Base-by-base conservation (phyloP, 495 filamentous ascomycete species). In the Trichodelitschia bisporula region DNA sequence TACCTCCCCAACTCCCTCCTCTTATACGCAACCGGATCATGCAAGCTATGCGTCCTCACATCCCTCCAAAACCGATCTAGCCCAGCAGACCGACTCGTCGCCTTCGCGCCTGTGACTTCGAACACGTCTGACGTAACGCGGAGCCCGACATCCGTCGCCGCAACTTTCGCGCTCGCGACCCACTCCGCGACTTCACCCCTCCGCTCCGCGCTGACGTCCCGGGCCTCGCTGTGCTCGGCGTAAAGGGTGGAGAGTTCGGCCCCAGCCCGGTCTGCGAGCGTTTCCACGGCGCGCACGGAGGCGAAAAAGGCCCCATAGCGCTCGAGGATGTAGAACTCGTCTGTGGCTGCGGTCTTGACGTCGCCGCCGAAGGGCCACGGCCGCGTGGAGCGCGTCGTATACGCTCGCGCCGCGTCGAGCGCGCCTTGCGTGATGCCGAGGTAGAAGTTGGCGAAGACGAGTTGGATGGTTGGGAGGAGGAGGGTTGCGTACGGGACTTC, bases 391-490 rank as follows among this genome's bases (percentile, higher is more conserved):
- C 40, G 50, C 3, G 32, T 37, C 2, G 66, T 69, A 40, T 69
- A 69, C 29, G 54, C 49, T 3, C 49, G 35, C 12, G 61, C 59
- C 32, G 51, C 54, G 11, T 55, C 44, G 2, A 68, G 46, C 1
- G 60, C 55, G 0, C 64, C 65, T 6, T 53, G 48, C 2, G 63
- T 59, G 30, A 69, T 68, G 20, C 65, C 65, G 11, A 69, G 49
- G 42, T 72, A 67, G 43, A 72, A 66, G 40, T 68, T 67, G 35
- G 49, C 51, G 47, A 69, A 72, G 33, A 67, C 60, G n/a, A n/a
- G n/a, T n/a, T n/a, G n/a, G n/a, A n/a, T n/a, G n/a, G n/a, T n/a
- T n/a, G n/a, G n/a, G n/a, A 69, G 54, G 6, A 68, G 44, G 13
- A 69, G 37, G 20, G 47, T 56, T 3, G 55, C 55, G 32, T 57